phyloP scores from a whole-genome alignment of 2,329 filamentous ascomycete species.

The Fusarium sp. region DNA sequence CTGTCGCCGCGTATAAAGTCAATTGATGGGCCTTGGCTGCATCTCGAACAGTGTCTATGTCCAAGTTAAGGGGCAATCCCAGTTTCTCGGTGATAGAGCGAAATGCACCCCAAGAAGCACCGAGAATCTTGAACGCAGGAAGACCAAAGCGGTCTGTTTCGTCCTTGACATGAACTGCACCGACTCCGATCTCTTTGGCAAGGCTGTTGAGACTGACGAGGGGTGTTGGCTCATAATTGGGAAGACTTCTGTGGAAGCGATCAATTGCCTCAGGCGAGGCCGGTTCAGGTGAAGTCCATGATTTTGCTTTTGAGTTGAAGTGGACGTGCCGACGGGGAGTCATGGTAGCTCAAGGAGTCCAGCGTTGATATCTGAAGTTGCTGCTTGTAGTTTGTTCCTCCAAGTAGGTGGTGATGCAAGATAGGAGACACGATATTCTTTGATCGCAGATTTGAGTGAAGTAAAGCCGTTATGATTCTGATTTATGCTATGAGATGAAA shows the following conservation, averaged over 20 bases:
- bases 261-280: conserved; percentile 31
- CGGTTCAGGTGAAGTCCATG: conserved; percentile 26
- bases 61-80: conserved; percentile 57
- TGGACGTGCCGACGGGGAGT: conserved; percentile 40
- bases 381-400: background rate
- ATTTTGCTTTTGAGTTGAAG: conserved; percentile 44
- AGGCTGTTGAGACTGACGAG: conserved; percentile 65
- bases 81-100: conserved; percentile 65
- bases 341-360: conserved; percentile 20
- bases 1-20: conserved; percentile 73
- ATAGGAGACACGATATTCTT: too few relatives aligned
- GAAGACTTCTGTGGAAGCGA: conserved; percentile 71
- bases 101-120: conserved; percentile 80
- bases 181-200: conserved; percentile 69
- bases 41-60: conserved; percentile 59
- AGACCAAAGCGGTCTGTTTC: conserved; percentile 77
- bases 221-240: conserved; percentile 67
- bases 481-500: too few relatives aligned
- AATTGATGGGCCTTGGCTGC: conserved; percentile 52
- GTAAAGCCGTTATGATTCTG: rapidly evolving
- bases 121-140: conserved; percentile 83
- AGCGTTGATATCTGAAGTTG: background rate
- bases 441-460: background rate
- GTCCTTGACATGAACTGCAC: conserved; percentile 75
- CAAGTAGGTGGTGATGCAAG: too few relatives aligned